Evolutionary conservation across 73 alveolate species (phyloP).

Genomic region (Tetrahymena elliotti): DNA sequence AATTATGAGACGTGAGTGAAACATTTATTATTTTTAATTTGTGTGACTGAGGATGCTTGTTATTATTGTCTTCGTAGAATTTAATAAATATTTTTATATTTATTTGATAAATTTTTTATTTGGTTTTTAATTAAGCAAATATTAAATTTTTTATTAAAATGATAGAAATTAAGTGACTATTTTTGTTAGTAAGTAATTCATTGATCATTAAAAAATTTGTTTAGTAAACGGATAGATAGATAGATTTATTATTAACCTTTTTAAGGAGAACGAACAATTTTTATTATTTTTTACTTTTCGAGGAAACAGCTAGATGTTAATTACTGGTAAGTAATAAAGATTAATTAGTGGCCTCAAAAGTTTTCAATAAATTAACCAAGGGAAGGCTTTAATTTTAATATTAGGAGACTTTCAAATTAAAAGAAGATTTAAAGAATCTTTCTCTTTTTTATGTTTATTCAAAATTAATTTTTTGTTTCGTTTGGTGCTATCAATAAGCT

Average conservation of each 20-base stretch:
- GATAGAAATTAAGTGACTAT: not conserved
- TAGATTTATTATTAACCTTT: not conserved
- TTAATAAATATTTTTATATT: too few relatives aligned
- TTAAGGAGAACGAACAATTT: not conserved
- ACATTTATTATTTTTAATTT: too few relatives aligned
- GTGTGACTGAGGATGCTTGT: not conserved
- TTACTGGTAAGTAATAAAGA: not conserved
- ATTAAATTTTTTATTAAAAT: too few relatives aligned
- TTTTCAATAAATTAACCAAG: too few relatives aligned
- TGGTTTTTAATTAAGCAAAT: not conserved
- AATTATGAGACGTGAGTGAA: too few relatives aligned
- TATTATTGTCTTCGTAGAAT: not conserved
- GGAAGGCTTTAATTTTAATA: not conserved
- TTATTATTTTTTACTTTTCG: not conserved
- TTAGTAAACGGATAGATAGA: not conserved
- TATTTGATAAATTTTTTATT: too few relatives aligned
- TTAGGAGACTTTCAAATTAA: not conserved
- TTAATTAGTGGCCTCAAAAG: not conserved
- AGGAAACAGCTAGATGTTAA: not conserved
- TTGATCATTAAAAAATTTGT: not conserved
- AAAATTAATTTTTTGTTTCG: not conserved
- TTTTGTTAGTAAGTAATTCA: too few relatives aligned
- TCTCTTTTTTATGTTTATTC: not conserved
- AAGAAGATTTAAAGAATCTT: not conserved
- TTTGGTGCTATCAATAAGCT: not conserved